Base-by-base conservation (phyloP, 257 asterid genomes). In the Solanum lycopersicoides region DNA sequence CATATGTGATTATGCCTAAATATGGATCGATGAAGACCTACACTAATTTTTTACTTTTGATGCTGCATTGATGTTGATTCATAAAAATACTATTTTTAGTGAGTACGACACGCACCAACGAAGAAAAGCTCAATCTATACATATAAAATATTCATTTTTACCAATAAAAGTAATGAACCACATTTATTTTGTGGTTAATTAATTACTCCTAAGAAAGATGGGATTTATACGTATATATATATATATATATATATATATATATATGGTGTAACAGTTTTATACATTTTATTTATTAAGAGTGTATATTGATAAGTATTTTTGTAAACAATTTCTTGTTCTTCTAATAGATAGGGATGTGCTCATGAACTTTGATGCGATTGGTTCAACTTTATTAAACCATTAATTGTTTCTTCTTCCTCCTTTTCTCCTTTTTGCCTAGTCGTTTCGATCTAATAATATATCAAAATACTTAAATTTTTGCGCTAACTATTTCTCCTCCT, bases 1-100 rank as follows among this genome's bases (percentile, higher is more conserved):
- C 83, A 86, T 89, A 42, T 95, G 98, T 66, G 94, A 92, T 44
- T 95, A 95, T 45, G 95, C 98, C 15, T 92, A 71, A 90, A 8
- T 25, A 0, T 69, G 3, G 2, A 28, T 69, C 9, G 39, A 44
- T 77, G 83, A 77, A 77, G 45, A 34, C 3, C 44, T 5, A 1
- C 4, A 8, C 41, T 13, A 2, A 42, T 42, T 42, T 13, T 44
- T 44, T 12, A 2, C 50, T 44, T 44, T 44, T 44, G 50, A 44
- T 44, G 15, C 2, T 9, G 12, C 9, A 41, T 41, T 41, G 12
- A 0, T 9, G 45, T 44, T 12, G 13, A 44, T 12, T 44, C 50
- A 44, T 44, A 44, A 44, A 44, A 44, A 11, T 12, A 44, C 13
- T 3, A 42, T 42, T 42, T 42, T 42, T 42, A 44, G 47, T 44